Evolutionary conservation across 169 alveolate species (phyloP).

Genomic region (Theileria annulata): DNA sequence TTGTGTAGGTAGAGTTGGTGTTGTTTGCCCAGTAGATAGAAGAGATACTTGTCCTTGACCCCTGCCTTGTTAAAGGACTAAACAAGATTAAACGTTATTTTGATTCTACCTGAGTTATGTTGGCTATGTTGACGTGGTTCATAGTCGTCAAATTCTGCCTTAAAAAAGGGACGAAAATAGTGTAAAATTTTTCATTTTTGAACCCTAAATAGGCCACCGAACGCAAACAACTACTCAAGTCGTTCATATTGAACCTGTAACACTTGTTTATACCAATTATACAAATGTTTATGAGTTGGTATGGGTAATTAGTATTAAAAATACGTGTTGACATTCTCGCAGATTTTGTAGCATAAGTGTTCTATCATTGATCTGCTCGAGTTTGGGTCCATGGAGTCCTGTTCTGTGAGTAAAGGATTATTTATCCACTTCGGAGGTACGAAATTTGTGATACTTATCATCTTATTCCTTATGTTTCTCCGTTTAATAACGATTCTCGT

Average conservation of each 20-base stretch:
- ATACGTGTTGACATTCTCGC: slow-evolving; percentile 60
- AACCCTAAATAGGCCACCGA: slow-evolving; percentile 63
- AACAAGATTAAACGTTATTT: background rate
- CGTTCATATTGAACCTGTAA: slow-evolving; percentile 34
- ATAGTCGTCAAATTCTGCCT: slow-evolving; percentile 23
- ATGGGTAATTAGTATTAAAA: too few relatives aligned
- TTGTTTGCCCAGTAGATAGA: slow-evolving; percentile 59
- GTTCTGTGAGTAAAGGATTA: slow-evolving; percentile 27
- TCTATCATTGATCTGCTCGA: slow-evolving; percentile 50
- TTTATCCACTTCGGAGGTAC: slow-evolving; percentile 44
- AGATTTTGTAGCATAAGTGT: slow-evolving; percentile 37
- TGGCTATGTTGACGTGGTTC: slow-evolving; percentile 33
- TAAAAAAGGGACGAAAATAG: slow-evolving; percentile 48
- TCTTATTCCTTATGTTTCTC: slow-evolving; percentile 33
- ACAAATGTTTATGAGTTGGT: background rate
- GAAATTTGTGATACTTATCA: slow-evolving; percentile 14
- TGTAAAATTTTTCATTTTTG: slow-evolving; percentile 52
- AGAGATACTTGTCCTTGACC: slow-evolving; percentile 51
- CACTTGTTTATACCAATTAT: background rate
- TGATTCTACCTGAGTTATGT: slow-evolving; percentile 58
- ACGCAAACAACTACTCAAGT: slow-evolving; percentile 53
- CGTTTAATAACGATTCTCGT: slow-evolving; percentile 28
- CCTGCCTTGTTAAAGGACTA: slow-evolving; percentile 53
- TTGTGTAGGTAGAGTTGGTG: slow-evolving; percentile 44
- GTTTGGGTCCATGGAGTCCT: slow-evolving; percentile 8